phyloP scores from a whole-genome alignment of 805 yeast species.

The Metschnikowia bowlesiae region DNA sequence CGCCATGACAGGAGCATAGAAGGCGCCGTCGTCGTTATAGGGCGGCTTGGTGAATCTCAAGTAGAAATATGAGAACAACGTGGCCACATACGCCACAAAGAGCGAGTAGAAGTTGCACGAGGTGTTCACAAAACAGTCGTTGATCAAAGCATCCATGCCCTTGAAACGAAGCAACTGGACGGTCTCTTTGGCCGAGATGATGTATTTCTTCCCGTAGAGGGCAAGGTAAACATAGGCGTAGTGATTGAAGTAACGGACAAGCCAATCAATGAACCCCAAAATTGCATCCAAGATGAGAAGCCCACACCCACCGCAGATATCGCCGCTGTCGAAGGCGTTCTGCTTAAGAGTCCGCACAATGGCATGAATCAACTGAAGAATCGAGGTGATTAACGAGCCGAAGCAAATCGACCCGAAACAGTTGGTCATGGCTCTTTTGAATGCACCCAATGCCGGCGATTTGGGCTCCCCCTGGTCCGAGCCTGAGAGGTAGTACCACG shows the following conservation, averaged over 20 bases:
- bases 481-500: conserved; percentile 81
- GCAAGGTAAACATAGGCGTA: conserved; percentile 88
- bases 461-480: conserved; percentile 76
- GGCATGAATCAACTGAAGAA: conserved; percentile 64
- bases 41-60: conserved; percentile 63
- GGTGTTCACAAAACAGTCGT: conserved; percentile 76
- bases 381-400: conserved; percentile 69
- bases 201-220: conserved; percentile 75
- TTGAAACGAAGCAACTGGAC: conserved; percentile 71
- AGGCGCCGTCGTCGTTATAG: conserved; percentile 56
- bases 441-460: conserved; percentile 77
- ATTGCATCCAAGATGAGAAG: conserved; percentile 54
- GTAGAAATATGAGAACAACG: conserved; percentile 61
- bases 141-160: conserved; percentile 80
- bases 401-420: conserved; percentile 89
- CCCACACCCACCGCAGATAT: conserved; percentile 49
- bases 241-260: conserved; percentile 80
- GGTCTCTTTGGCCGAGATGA: conserved; percentile 75
- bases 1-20: conserved; percentile 69
- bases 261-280: conserved; percentile 68
- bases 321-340: conserved; percentile 48
- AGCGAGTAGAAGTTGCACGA: conserved; percentile 74
- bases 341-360: conserved; percentile 49
- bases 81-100: conserved; percentile 60
- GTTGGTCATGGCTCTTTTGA: conserved; percentile 73